Evolutionary conservation across 2,329 filamentous ascomycete genomes (phyloP).

Genomic region (Didymella arachidicola): DNA sequence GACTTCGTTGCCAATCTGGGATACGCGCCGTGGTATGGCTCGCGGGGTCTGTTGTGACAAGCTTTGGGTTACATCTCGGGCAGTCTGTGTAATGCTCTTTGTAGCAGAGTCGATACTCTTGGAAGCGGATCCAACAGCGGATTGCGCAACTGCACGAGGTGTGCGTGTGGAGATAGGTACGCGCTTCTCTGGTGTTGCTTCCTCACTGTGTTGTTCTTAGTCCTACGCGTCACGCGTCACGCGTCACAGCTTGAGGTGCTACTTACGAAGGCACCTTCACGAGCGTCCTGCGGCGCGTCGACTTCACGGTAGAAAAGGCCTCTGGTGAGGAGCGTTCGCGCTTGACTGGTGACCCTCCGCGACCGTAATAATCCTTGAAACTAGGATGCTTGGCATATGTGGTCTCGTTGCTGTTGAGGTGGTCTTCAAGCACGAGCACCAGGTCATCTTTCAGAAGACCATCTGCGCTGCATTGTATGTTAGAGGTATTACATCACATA

Average conservation of each 20-base stretch:
- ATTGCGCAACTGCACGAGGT: conserved; percentile 12
- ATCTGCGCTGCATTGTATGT: conserved; percentile 64
- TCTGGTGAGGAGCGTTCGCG: conserved; percentile 52
- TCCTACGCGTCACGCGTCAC: conserved; percentile 38
- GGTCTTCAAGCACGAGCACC: conserved; percentile 56
- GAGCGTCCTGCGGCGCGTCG: conserved; percentile 46
- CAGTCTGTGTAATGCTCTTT: conserved; percentile 8
- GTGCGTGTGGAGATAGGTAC: conserved; percentile 7
- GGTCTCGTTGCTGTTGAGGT: conserved; percentile 67
- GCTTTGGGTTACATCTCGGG: conserved; percentile 11
- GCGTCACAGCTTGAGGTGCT: conserved; percentile 27
- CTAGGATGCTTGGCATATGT: conserved; percentile 69
- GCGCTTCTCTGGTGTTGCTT: conserved; percentile 57
- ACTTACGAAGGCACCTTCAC: conserved; percentile 47
- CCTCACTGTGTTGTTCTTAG: conserved; percentile 46
- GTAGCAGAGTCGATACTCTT: conserved; percentile 13
- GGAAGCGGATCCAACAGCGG: conserved; percentile 39
- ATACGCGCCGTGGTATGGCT: conserved; percentile 60
- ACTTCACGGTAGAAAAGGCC: conserved; percentile 41
- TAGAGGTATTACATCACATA: conserved; percentile 12
- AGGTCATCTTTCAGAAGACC: conserved; percentile 80
- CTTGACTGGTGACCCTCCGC: conserved; percentile 63
- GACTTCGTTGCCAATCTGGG: conserved; percentile 59
- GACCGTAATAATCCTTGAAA: conserved; percentile 79
- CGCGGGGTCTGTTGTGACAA: conserved; percentile 40